Base-by-base conservation (phyloP, 2,329 filamentous ascomycete species). In the Metarhizium anisopliae region DNA sequence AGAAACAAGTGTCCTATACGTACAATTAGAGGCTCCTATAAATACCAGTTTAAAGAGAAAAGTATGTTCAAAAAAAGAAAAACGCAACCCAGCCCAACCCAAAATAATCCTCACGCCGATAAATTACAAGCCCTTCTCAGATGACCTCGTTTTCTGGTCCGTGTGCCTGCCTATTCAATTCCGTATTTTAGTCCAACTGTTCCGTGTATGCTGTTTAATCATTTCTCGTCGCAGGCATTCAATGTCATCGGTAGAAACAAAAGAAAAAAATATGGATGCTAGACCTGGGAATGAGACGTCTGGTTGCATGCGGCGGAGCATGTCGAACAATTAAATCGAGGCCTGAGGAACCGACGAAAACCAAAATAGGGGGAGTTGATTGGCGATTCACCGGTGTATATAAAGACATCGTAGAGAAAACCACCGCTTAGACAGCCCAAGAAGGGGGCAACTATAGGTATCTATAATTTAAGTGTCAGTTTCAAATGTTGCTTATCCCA, bases 361-460 rank as follows among this genome's bases (percentile, higher is more conserved):
- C 86, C 85, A 63, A 87, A 67, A 70, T 76, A 84, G 0, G 85
- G 84, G 0, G 77, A 83, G 69, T 90, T 90, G 60, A 90, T 75
- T 0, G 86, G 85, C 60, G 80, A 86, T 20, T 85, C 70, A 3
- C 86, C 86, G 0, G 83, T 87, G 66, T 84, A 90, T 42, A 90
- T 73, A 65, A 88, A 81, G 2, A 81, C 65, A 66, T 89, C 85
- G 64, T 89, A 88, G 30, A 88, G 61, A 66, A 84, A 82, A 2
- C 82, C 85, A 3, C 86, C 85, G 60, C 86, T 81, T 0, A 75
- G 68, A 61, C 77, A 81, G 4, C 86, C 87, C 8, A 80, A 67
- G 64, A 90, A 89, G 0, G 86, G 86, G 2, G 84, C 78, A 3
- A 90, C 81, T 74, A 90, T 86, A 0, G 87, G 87, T 20, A 90